Conservation (phyloP, 176 grass and related monocot species). For the Oryza glaberrima region DNA sequence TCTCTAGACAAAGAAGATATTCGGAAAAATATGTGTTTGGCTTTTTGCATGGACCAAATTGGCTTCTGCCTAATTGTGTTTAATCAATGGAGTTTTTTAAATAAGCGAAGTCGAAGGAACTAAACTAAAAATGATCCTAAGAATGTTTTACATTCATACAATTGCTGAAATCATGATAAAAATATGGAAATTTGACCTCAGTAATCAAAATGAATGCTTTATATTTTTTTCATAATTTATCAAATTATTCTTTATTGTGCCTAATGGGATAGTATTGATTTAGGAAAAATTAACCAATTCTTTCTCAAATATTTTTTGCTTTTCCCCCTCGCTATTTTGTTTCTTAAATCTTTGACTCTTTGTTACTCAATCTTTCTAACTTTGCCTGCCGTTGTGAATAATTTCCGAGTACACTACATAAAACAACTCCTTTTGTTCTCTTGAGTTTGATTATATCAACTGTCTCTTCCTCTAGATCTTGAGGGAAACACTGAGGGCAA, state of each 20-base stretch:
- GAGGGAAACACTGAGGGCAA: conserved; percentile 84
- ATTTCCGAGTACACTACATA: not conserved
- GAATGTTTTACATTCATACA: not conserved
- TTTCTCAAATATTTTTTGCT: not conserved
- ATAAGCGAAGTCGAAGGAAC: not conserved
- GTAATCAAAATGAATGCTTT: not conserved
- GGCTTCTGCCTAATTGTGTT: not conserved
- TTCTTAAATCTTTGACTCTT: not conserved
- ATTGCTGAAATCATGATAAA: not conserved
- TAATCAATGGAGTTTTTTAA: not conserved
- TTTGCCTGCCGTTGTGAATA: not conserved
- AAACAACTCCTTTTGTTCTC: not conserved
- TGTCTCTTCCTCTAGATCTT: conserved; percentile 57
- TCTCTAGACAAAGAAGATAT: not conserved
- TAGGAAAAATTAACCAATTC: not conserved
- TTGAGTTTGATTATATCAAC: not conserved
- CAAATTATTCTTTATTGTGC: not conserved
- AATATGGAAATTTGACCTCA: not conserved
- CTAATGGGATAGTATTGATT: not conserved
- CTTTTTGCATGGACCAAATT: not conserved
- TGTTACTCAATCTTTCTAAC: not conserved
- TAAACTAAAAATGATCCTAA: not conserved
- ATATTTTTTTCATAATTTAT: not conserved
- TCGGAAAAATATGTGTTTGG: too few species aligned
- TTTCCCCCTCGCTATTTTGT: not conserved